phyloP scores from a whole-genome alignment of 441 rosid genomes.

The Populus hybrid region DNA sequence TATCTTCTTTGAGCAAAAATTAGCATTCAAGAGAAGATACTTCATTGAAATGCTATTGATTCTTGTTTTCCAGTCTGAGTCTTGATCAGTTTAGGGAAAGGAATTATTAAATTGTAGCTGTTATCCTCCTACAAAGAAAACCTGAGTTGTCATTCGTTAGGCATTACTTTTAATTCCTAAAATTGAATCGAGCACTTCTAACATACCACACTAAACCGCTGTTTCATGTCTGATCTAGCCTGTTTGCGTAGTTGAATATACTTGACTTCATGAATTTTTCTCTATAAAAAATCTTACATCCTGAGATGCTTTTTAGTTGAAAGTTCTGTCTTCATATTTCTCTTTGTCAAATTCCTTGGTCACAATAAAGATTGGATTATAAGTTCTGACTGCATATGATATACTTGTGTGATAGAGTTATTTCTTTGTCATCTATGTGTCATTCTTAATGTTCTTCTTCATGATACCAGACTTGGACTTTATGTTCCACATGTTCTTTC shows the following conservation, averaged over 20 bases:
- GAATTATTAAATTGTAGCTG: background rate
- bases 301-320: background rate
- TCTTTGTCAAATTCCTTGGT: background rate
- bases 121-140: background rate
- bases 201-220: background rate
- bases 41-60: background rate
- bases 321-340: background rate
- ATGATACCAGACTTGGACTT: conserved; percentile 81
- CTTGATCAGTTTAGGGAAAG: too few species aligned
- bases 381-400: conserved; percentile 1
- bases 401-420: conserved; percentile 2
- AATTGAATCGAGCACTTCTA: too few species aligned
- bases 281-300: background rate
- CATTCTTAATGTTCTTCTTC: conserved; percentile 21
- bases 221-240: background rate
- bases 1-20: too few species aligned
- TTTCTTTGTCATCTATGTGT: background rate
- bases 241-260: background rate
- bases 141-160: background rate
- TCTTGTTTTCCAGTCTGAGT: background rate
- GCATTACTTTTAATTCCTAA: background rate
- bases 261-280: background rate
- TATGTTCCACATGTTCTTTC: conserved; percentile 99
- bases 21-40: background rate
- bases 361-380: background rate